Evolutionary conservation across 2,329 filamentous ascomycete species (phyloP).

Genomic region (Apiospora marii): DNA sequence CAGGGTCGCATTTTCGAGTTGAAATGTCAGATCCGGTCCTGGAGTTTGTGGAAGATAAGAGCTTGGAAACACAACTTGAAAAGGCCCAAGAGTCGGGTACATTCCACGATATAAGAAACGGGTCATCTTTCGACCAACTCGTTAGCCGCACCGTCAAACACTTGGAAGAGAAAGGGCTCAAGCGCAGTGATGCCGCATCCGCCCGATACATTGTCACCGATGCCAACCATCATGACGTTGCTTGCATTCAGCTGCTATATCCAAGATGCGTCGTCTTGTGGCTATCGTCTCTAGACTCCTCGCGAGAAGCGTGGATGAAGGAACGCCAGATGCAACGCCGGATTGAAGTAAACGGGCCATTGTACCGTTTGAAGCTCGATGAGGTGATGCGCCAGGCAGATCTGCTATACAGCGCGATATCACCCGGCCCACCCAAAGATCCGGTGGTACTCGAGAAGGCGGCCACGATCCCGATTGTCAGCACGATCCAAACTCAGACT

Average conservation of each 20-base stretch:
- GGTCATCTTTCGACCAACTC: slow-evolving; percentile 11
- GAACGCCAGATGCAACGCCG: slow-evolving; percentile 11
- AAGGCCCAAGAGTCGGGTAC: not conserved
- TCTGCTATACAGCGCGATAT: not conserved
- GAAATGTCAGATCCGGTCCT: slow-evolving; percentile 20
- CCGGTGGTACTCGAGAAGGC: not conserved
- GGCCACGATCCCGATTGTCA: not conserved
- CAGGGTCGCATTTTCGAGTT: slow-evolving; percentile 25
- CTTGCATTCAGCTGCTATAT: not conserved
- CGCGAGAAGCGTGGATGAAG: not conserved
- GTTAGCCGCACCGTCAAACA: slow-evolving; percentile 19
- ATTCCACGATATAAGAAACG: slow-evolving; percentile 8
- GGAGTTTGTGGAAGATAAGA: not conserved
- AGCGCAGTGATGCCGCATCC: not conserved
- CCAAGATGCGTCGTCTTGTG: slow-evolving; percentile 8
- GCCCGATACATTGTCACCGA: slow-evolving; percentile 22
- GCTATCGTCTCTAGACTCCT: not conserved
- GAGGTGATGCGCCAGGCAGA: slow-evolving; percentile 22
- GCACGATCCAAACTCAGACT: not conserved
- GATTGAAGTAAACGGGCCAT: slow-evolving; percentile 12
- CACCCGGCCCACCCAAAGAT: not conserved
- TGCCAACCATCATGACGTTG: slow-evolving; percentile 3
- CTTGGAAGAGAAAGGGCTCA: slow-evolving; percentile 22
- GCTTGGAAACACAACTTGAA: not conserved
- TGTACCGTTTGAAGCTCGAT: slow-evolving; percentile 23